phyloP scores from a whole-genome alignment of 2,329 filamentous ascomycete genomes.

The Nothophoma quercina region DNA sequence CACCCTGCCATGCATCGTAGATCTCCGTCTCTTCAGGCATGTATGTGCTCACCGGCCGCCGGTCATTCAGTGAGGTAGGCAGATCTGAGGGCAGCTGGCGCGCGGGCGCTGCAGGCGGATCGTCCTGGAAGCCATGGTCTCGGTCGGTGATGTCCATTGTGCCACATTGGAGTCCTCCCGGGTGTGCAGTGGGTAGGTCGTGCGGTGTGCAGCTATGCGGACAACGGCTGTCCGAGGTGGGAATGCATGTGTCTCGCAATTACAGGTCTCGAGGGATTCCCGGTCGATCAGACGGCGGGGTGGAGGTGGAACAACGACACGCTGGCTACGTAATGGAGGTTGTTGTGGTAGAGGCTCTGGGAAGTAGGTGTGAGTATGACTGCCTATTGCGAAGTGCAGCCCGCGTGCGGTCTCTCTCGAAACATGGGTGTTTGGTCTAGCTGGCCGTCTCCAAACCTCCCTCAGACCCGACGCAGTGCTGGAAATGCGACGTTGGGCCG shows the following conservation, averaged over 20 bases:
- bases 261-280: not conserved
- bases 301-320: constrained; percentile 1
- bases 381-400: not conserved
- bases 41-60: constrained; percentile 69
- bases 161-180: constrained; percentile 33
- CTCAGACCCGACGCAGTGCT: constrained; percentile 1
- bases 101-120: constrained; percentile 46
- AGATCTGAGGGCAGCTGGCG: constrained; percentile 79
- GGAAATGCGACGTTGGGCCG: not conserved
- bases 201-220: constrained; percentile 6
- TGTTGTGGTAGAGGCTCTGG: not conserved
- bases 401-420: not conserved
- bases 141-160: constrained; percentile 46
- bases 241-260: constrained; percentile 11
- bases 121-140: constrained; percentile 47
- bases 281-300: constrained; percentile 7
- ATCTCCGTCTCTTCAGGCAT: constrained; percentile 87
- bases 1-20: constrained; percentile 99
- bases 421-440: not conserved
- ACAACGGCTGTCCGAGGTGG: constrained; percentile 8
- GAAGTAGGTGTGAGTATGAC: not conserved
- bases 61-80: constrained; percentile 89
- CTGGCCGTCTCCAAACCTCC: not conserved
- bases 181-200: not conserved
- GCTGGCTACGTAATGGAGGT: not conserved